Base-by-base conservation (phyloP, 345 rosid genomes). In the Populus ilicifolia region DNA sequence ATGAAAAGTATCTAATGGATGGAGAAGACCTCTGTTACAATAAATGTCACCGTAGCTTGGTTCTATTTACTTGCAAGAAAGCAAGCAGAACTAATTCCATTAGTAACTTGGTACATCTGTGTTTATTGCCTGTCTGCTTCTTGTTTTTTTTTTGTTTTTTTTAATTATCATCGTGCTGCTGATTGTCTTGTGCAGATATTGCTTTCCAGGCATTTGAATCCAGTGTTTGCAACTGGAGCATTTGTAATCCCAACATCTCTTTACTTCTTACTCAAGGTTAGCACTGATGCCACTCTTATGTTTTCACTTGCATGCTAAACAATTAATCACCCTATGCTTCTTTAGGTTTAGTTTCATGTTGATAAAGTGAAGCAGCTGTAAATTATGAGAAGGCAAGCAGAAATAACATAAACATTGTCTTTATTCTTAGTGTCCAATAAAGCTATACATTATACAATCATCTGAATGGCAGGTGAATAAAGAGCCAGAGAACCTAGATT, bases 241-340 rank as follows among this genome's bases (percentile, higher is more conserved):
- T 89, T 96, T 68, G 33, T 91, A 68, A 66, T 96, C 79, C 99
- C 98, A 61, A 85, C 97, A 77, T 94, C 99, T 52, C 66, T 88
- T 62, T 96, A 89, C 94, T 90, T 96, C 80, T 78, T 89, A 81
- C 86, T 94, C n/a, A 91, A 96, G 98, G 99, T 93, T 79, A 77
- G 74, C 71, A 59, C 48, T 64, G 46, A 75, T 38, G 11, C 56
- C 43, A 38, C 67, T 62, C 75, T 77, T 48, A 38, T 12, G 11
- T 61, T 63, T 62, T 63, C 62, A 54, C 43, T 71, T 46, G 63
- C 66, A 29, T 39, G 38, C 66, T 71, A 21, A 71, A 52, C 50
- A 73, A 48, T 75, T 43, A 46, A 68, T 44, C 50, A 44, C 75
- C 14, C 63, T 25, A 56, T 67, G 33, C 36, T 17, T 79, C 46